phyloP scores from a whole-genome alignment of 208 protist species.

The Acanthamoeba lenticulata region DNA sequence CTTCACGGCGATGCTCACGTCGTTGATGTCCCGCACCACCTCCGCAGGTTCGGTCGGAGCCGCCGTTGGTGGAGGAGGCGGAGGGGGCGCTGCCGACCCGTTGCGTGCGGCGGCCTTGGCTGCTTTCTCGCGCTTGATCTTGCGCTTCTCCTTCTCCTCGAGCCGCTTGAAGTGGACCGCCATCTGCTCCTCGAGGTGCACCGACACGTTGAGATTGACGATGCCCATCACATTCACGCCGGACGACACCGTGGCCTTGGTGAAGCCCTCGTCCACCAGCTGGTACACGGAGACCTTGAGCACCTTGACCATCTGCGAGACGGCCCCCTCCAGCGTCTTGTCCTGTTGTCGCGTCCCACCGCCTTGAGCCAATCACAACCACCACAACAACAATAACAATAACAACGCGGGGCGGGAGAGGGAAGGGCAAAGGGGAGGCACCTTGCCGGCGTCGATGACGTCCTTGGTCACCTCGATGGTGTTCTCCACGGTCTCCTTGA shows the following conservation, averaged over 20 bases:
- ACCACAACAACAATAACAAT: no score
- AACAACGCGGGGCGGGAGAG: no score
- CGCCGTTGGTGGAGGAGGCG: not conserved
- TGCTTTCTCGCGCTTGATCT: not conserved
- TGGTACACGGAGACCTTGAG: not conserved
- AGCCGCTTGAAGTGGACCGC: constrained; percentile 17
- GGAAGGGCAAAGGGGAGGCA: not conserved
- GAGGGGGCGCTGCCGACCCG: not conserved
- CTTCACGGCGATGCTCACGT: not conserved
- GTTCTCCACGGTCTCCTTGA: not conserved
- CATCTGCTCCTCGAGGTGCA: constrained; percentile 29
- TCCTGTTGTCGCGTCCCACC: not conserved
- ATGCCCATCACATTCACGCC: constrained; percentile 15
- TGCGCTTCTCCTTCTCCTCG: constrained; percentile 9
- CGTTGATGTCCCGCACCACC: not conserved
- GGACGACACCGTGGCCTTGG: constrained; percentile 17
- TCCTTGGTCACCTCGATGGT: not conserved
- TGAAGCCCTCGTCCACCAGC: constrained; percentile 37
- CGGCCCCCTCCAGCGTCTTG: not conserved
- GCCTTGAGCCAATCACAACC: not conserved
- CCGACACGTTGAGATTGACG: constrained; percentile 16
- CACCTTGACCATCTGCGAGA: constrained; percentile 39
- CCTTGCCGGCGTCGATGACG: constrained; percentile 5
- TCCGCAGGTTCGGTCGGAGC: no score
- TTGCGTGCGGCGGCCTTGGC: constrained; percentile 10